Conservation (phyloP, 176 grass and related monocot genomes). For the Triticum turgidum region DNA sequence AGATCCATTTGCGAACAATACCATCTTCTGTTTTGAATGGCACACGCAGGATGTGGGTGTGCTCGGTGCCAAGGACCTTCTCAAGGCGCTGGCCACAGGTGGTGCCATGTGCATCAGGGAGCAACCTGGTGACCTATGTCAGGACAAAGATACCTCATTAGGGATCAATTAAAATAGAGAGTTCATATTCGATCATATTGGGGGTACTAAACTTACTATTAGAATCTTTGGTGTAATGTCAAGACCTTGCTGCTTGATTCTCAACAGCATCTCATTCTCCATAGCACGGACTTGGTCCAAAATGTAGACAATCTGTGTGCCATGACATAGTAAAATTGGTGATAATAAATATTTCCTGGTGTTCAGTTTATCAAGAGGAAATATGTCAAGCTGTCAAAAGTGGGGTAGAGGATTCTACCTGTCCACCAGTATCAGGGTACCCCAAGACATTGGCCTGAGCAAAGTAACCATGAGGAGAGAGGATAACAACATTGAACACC, state of each 20-base stretch:
- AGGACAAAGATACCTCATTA: neutral
- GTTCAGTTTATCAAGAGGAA: neutral
- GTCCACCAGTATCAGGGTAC: slow-evolving; percentile 77
- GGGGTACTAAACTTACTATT: slow-evolving; percentile 53
- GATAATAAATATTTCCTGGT: neutral
- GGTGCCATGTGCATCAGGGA: slow-evolving; percentile 69
- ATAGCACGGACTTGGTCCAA: slow-evolving; percentile 87
- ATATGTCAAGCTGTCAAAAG: neutral
- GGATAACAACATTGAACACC: slow-evolving; percentile 84
- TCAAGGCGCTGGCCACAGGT: slow-evolving; percentile 73
- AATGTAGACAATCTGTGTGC: slow-evolving; percentile 69
- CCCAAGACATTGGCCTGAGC: slow-evolving; percentile 84
- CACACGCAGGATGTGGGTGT: slow-evolving; percentile 77
- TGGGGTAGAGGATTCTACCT: slow-evolving; percentile 37
- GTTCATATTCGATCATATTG: neutral
- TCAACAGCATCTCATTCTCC: slow-evolving; percentile 74
- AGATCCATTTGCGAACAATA: slow-evolving; percentile 79
- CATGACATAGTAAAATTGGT: neutral
- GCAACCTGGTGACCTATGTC: slow-evolving; percentile 61
- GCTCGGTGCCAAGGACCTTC: slow-evolving; percentile 79
- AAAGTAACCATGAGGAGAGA: slow-evolving; percentile 81
- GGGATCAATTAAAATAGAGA: neutral
- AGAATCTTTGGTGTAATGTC: slow-evolving; percentile 73
- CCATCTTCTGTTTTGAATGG: slow-evolving; percentile 72
- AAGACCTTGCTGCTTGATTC: slow-evolving; percentile 76